These are phyloP conservation scores for Dalechampia spathulata DNA, from an alignment of 441 rosid species.

Conservation along the genomic window DNA sequence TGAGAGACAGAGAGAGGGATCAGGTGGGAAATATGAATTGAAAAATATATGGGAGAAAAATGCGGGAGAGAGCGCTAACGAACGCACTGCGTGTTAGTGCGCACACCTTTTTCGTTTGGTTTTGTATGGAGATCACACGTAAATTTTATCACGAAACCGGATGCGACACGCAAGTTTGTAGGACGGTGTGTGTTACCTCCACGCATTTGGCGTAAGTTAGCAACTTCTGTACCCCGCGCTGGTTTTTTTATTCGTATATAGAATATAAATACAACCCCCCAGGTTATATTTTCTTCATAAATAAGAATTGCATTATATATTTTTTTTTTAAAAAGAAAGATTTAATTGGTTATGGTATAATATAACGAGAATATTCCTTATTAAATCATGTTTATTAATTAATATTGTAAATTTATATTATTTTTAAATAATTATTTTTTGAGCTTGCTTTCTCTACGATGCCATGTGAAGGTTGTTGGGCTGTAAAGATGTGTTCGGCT, in stretches of 20 bases:
- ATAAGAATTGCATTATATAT: too few relatives aligned
- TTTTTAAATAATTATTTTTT: too few relatives aligned
- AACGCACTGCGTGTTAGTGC: slow-evolving; percentile 15
- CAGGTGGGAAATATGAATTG: slow-evolving; percentile 17
- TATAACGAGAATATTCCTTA: too few relatives aligned
- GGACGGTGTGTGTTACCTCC: neutral
- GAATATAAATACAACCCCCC: too few relatives aligned
- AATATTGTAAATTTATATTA: too few relatives aligned
- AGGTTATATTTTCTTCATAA: too few relatives aligned
- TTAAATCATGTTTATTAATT: too few relatives aligned
- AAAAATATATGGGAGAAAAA: neutral
- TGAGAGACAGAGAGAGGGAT: neutral
- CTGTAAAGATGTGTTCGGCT: slow-evolving; percentile 9
- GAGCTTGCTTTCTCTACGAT: too few relatives aligned
- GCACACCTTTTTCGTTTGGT: too few relatives aligned
- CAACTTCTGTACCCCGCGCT: neutral
- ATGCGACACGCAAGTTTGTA: slow-evolving; percentile 22
- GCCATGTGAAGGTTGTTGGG: slow-evolving; percentile 23
- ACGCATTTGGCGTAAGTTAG: slow-evolving; percentile 14
- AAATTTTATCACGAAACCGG: slow-evolving; percentile 2
- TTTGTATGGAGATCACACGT: slow-evolving; percentile 17
- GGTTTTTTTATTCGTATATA: neutral
- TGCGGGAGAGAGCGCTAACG: slow-evolving; percentile 6
- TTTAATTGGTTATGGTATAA: too few relatives aligned
- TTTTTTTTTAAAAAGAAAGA: too few relatives aligned